Percentiles rank a stretch among this genome's conserved stretches.
phyloP scores from a whole-genome alignment of 768 basidiomycete genomes.

The Trametes meyenii region DNA sequence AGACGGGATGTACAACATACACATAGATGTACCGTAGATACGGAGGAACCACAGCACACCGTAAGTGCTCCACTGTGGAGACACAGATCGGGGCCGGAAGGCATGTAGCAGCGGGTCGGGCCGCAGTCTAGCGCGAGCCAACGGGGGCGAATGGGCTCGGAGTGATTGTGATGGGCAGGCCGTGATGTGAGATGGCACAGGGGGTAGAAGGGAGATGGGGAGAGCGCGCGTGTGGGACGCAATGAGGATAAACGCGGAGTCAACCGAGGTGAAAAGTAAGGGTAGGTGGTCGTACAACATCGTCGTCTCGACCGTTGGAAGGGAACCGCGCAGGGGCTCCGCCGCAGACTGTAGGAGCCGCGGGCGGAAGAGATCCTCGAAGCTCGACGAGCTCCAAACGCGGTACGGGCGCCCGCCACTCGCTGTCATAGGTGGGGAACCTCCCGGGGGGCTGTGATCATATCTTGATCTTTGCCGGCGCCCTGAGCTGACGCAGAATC shows the following conservation, averaged over 20 bases:
- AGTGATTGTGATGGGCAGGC: no score
- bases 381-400: not conserved
- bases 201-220: not conserved
- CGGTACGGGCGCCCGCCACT: not conserved
- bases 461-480: conserved; percentile 13
- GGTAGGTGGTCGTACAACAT: not conserved
- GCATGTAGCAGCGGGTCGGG: no score
- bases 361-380: not conserved
- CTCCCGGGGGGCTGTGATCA: not conserved
- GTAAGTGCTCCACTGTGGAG: not conserved
- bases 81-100: no score
- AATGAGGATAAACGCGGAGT: conserved; percentile 1
- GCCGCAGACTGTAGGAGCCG: not conserved
- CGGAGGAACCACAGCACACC: not conserved
- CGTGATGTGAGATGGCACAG: no score
- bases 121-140: no score
- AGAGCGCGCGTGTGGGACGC: not conserved
- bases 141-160: no score
- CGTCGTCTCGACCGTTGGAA: not conserved
- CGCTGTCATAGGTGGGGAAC: not conserved
- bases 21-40: not conserved
- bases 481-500: conserved; percentile 22
- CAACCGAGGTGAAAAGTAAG: not conserved
- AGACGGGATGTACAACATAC: not conserved
- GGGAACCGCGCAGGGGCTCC: not conserved